Base-by-base conservation (phyloP, 2,329 filamentous ascomycete genomes). In the Ophiocordyceps unilateralis region DNA sequence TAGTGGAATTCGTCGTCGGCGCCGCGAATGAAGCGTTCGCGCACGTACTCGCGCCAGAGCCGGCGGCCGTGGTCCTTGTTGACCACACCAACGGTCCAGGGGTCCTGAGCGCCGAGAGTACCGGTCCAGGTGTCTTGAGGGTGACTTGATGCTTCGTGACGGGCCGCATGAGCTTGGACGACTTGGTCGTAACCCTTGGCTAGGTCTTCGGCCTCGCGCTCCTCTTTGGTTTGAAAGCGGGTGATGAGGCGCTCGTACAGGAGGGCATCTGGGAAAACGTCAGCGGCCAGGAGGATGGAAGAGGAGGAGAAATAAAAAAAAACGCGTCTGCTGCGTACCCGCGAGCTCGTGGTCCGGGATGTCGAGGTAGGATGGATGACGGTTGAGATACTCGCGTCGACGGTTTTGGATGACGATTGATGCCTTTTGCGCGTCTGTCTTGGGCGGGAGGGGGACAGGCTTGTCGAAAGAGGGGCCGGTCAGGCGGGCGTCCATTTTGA, bases 1-100 rank as follows among this genome's bases (percentile, higher is more conserved):
- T 93, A 94, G 47, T 89, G 80, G 52, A 93, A 89, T 40, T 93
- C 85, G 1, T 70, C 67, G 53, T 93, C 87, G 6, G 70, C 70
- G 0, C 87, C 87, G 19, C 69, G 64, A 24, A 94, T 59, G 53
- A 94, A 94, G 30, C 86, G 70, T 51, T 80, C 66, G 28, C 74
- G 72, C 64, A 93, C 76, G 52, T 81, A 83, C 45, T 74, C 74
- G 30, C 66, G 63, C 87, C 87, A 94, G 46, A 76, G 69, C 47
- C 70, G 66, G 41, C 67, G 63, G 0, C 80, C 87, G 40, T 86
- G 79, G 43, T 79, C 76, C 53, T 76, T 80, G 24, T 53, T 48
- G 11, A 43, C 37, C 2, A 50, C 55, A 4, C 46, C 39, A n/a
- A 51, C 52, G 37, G 59, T 52, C 60, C 59, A 62, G 0, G 50